Evolutionary conservation across 2,329 filamentous ascomycete species (phyloP), one percentile per base, ranked within the genome.

Genomic region (Colletotrichum eleusines): DNA sequence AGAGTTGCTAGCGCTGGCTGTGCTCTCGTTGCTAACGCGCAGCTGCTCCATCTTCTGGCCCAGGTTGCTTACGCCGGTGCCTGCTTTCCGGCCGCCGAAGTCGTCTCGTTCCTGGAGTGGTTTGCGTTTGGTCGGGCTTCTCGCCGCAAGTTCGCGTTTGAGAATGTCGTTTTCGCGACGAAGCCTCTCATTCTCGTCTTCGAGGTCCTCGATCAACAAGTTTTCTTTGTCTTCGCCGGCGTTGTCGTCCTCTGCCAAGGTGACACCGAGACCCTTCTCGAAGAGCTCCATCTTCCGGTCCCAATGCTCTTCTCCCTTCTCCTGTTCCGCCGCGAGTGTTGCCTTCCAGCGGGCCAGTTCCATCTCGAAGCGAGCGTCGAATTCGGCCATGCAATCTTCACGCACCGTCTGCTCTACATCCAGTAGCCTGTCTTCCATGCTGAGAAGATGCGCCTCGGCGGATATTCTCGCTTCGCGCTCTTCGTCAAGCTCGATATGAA

Each of bases 331-430:
- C 23, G 93, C 92, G 79, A 94, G 88, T 0, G 90, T 92, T 0
- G 87, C 88, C 78, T 95, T 92, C 92, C 94, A 98, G n/a, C 93
- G 86, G 12, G 88, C 87, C 79, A 93, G 89, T 79, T 98, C 94
- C 16, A 91, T 83, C 26, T 90, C 88, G 57, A 98, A 86, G 14
- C 90, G 88, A 70, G 88, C 84, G 77, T 99, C 96, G 84, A 97
- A 97, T 77, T 98, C 96, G 2, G 84, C 86, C 75, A 91, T 95
- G 75, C 95, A 95, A 75, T 98, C 95, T 77, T 98, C 95, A 28
- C 96, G 91, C 38, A 98, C 89, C 7, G 92, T 91, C 75, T 93
- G 90, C 78, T 99, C 96, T 16, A 97, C 84, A 62, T 91, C 88
- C 5, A 89, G 75, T 76, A 90, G 83, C 5, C 87, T 81, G 31